Evolutionary conservation across 2,329 filamentous ascomycete genomes (phyloP).

Genomic region (Colletotrichum chrysophilum): DNA sequence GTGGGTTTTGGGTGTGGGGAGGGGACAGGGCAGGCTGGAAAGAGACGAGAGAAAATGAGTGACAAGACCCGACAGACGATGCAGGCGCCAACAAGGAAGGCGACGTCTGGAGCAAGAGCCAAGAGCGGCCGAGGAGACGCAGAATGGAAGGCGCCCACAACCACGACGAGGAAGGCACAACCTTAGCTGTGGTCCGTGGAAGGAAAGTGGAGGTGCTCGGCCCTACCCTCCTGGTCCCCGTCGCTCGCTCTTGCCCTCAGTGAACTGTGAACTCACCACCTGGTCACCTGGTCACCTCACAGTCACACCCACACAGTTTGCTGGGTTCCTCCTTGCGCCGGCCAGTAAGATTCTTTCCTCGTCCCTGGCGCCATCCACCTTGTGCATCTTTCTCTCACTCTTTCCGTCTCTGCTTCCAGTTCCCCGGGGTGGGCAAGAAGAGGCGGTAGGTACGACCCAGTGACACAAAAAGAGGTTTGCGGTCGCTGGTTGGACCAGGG

Average conservation of each 20-base stretch:
- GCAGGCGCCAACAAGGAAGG: constrained; percentile 6
- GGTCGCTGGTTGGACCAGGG: background rate
- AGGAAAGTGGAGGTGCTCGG: constrained; percentile 2
- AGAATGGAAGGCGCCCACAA: background rate
- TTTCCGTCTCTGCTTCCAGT: background rate
- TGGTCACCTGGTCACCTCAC: background rate
- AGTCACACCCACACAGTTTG: background rate
- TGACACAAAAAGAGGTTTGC: background rate
- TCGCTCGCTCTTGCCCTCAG: background rate
- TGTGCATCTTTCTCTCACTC: background rate
- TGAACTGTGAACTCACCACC: no score
- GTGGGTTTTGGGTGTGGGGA: constrained; percentile 18
- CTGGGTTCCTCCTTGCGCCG: background rate
- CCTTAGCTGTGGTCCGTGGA: constrained; percentile 2
- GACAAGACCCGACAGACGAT: background rate
- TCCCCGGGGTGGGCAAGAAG: background rate
- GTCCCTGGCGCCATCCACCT: background rate
- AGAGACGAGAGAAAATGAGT: background rate
- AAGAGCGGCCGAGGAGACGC: background rate
- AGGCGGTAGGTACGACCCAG: background rate
- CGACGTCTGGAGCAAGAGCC: background rate
- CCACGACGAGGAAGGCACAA: background rate
- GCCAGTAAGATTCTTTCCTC: background rate
- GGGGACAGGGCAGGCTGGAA: background rate
- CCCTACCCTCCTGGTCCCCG: constrained; percentile 4